Percentiles rank a stretch among this genome's conserved stretches.
These are phyloP conservation scores for Ophiostoma quercus DNA, from an alignment of 2,329 filamentous ascomycete genomes.

Conservation along the genomic window DNA sequence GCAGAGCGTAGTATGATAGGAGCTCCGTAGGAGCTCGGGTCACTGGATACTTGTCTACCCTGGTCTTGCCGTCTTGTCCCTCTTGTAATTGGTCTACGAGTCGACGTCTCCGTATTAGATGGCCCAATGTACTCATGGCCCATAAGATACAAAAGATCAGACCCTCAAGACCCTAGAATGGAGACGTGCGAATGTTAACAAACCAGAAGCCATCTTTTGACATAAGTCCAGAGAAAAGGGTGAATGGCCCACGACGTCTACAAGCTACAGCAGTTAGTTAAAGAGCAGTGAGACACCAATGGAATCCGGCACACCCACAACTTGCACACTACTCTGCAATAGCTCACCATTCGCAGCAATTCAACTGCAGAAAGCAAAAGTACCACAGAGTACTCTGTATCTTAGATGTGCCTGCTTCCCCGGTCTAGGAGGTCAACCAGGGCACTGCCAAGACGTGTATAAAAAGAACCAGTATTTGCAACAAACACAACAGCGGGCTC, in stretches of 20 bases:
- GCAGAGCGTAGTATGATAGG: not conserved
- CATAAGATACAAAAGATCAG: not conserved
- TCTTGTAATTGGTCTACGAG: not conserved
- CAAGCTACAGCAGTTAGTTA: too few species aligned
- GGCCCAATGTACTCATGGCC: not conserved
- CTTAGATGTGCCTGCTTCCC: not conserved
- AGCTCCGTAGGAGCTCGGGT: not conserved
- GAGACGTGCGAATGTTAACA: not conserved
- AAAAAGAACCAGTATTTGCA: not conserved
- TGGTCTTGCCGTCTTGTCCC: not conserved
- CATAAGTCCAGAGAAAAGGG: not conserved
- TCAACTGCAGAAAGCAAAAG: not conserved
- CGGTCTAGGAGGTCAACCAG: not conserved
- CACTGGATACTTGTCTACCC: not conserved
- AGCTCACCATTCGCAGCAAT: not conserved
- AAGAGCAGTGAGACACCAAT: too few species aligned
- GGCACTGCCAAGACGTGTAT: not conserved
- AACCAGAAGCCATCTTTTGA: too few species aligned
- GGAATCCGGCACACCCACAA: too few species aligned
- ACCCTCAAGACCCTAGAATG: not conserved
- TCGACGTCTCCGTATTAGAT: not conserved
- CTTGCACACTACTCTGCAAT: too few species aligned
- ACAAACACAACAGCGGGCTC: too few species aligned
- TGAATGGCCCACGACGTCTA: not conserved
- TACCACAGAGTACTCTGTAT: too few species aligned